phyloP scores from a whole-genome alignment of 805 yeast genomes.

The Millerozyma miso region DNA sequence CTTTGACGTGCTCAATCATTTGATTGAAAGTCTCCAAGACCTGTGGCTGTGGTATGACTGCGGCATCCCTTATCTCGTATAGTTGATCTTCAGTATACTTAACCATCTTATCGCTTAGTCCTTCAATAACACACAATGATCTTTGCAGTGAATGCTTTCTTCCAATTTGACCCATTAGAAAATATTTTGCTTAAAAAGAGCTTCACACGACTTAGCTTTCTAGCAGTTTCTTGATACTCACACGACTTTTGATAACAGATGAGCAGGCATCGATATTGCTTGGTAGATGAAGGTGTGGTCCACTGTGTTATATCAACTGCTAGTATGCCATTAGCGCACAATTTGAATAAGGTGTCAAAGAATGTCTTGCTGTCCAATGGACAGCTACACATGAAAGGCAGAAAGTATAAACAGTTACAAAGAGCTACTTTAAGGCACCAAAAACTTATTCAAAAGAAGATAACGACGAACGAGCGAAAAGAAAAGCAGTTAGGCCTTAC shows the following conservation, averaged over 20 bases:
- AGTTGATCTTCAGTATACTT: constrained; percentile 73
- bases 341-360: constrained; percentile 61
- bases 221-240: too few relatives aligned
- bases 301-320: too few relatives aligned
- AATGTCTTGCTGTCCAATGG: constrained; percentile 51
- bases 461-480: constrained; percentile 53
- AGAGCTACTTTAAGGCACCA: constrained; percentile 84
- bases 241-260: too few relatives aligned
- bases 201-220: constrained; percentile 13
- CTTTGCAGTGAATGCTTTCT: not conserved
- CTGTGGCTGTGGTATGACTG: constrained; percentile 56
- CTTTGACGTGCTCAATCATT: constrained; percentile 64
- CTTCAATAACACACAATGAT: not conserved
- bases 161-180: not conserved
- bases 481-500: constrained; percentile 59
- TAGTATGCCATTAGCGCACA: constrained; percentile 72
- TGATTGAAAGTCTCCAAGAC: constrained; percentile 62
- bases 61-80: constrained; percentile 51
- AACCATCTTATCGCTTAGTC: constrained; percentile 32
- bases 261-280: too few relatives aligned
- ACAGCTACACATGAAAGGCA: constrained; percentile 78
- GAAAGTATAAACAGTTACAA: constrained; percentile 79
- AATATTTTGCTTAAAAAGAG: constrained; percentile 6
- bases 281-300: too few relatives aligned
- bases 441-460: constrained; percentile 59